Base-by-base conservation (phyloP, 1,284 basidiomycete genomes). In the Cryptococcus sp. region DNA sequence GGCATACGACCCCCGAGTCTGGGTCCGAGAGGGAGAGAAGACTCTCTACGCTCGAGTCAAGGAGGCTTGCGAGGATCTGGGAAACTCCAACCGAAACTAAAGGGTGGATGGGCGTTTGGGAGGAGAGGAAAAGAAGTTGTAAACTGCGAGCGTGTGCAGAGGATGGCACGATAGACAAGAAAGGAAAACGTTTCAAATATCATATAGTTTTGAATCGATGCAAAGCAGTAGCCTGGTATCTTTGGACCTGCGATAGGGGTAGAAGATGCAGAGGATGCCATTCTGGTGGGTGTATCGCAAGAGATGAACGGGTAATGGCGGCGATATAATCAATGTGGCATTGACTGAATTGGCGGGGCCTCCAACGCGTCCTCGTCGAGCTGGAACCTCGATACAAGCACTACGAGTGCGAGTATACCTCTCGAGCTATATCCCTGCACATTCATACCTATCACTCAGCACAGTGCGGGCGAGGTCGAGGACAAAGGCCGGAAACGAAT, bases 11-110 rank as follows among this genome's bases (percentile, higher is more conserved):
- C 89, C 89, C 50, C 88, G 93, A 79, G 86, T 94, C 56, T 97
- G 93, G 93, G 87, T 97, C 41, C 87, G 94, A 66, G 92, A 97
- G 78, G 93, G 93, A 59, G 95, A 98, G 79, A 93, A 95, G 83
- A 97, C 92, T 22, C 83, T 98, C 65, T 51, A 74, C 45, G 81
- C 75, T 57, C 89, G 95, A 68, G 89, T 94, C 76, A 87, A 90
- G 77, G 85, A 88, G 74, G 93, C 95, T 32, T 93, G 90, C 76
- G 62, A 75, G 39, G 93, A 98, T 75, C 81, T 98, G 57, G 87
- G 87, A 60, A 90, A 93, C 77, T 79, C 82, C 56, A 65, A 72
- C 68, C 57, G 66, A 43, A 53, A 58, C 54, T 70, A 67, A 55
- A 34, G 25, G 43, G 28, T 31, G 28, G 14, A 31, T 7, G 14